phyloP scores from a whole-genome alignment of 805 yeast genomes.

The Scheffersomyces ergatensis region DNA sequence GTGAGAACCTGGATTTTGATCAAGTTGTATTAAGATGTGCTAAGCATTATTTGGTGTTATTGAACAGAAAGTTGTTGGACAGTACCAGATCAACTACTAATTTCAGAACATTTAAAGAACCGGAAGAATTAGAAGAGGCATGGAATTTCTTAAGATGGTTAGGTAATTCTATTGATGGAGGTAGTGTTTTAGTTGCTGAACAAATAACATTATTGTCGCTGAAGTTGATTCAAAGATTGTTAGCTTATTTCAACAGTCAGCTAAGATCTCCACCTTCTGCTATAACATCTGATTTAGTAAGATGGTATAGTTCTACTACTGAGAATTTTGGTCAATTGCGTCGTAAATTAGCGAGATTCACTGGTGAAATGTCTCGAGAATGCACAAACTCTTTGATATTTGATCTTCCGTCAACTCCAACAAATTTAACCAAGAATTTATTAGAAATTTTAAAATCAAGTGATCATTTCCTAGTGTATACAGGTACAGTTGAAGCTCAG shows the following conservation, averaged over 20 bases:
- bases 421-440: conserved; percentile 47
- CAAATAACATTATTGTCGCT: conserved; percentile 67
- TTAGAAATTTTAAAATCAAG: conserved; percentile 59
- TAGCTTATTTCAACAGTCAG: conserved; percentile 70
- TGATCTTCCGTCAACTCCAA: conserved; percentile 43
- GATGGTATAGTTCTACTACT: conserved; percentile 67
- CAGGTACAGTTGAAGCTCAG: conserved; percentile 65
- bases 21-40: conserved; percentile 70
- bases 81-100: conserved; percentile 60
- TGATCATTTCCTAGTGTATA: conserved; percentile 74
- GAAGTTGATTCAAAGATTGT: conserved; percentile 65
- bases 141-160: conserved; percentile 77
- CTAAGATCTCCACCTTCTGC: conserved; percentile 53
- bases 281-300: conserved; percentile 36
- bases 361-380: conserved; percentile 60
- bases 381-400: conserved; percentile 73
- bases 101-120: conserved; percentile 84
- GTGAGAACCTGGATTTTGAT: conserved; percentile 52
- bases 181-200: conserved; percentile 77
- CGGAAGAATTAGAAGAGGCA: conserved; percentile 81
- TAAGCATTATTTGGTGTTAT: conserved; percentile 62
- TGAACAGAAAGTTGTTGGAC: conserved; percentile 76
- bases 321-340: conserved; percentile 75
- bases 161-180: conserved; percentile 77
- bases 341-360: conserved; percentile 79